Evolutionary conservation across 305 asterid genomes (phyloP), one percentile per base, ranked within the genome.

Genomic region (Striga hermonthica): DNA sequence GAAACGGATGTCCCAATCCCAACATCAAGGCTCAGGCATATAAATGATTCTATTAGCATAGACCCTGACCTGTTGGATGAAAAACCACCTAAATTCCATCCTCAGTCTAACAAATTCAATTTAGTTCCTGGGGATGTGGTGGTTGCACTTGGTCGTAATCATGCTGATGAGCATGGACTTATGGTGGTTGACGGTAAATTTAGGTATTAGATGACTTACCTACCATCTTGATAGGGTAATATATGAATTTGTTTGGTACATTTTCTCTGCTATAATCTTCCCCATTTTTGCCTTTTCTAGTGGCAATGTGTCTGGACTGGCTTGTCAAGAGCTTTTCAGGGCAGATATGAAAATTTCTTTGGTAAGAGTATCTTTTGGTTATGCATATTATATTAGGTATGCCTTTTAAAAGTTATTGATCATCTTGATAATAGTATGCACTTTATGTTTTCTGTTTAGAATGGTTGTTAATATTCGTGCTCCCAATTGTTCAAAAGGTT

Each of bases 141-240:
- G 13, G 52, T 40, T 2, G 65, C 65, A 60, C 65, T 60, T 39
- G 65, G 65, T 12, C 65, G 52, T 47, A 2, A 56, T 34, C 14
- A n/a, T 5, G 34, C 16, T 7, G 37, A 16, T 8, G 4, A 1
- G 15, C 16, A 60, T 40, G 15, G 4, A 7, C 65, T 60, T 39
- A 60, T 60, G 65, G 52, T 16, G 9, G n/a, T 13, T 14, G 35
- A 12, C 38, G 65, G 65, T n/a, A 45, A 13, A 13, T 60, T 6
- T 34, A 3, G 65, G 65, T 39, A 39, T 37, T 49, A 40, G 38
- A 37, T n/a, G 28, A 14, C 6, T 56, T 22, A 0, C 16, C 8
- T 22, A 0, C 16, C 8, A 7, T 7, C 0, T 14, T 60, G 50
- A 40, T 9, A 9, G 9, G 3, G 10, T 15, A 9, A 38, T 40